Base-by-base conservation (phyloP, 305 asterid genomes). In the Rubia tinctorum region DNA sequence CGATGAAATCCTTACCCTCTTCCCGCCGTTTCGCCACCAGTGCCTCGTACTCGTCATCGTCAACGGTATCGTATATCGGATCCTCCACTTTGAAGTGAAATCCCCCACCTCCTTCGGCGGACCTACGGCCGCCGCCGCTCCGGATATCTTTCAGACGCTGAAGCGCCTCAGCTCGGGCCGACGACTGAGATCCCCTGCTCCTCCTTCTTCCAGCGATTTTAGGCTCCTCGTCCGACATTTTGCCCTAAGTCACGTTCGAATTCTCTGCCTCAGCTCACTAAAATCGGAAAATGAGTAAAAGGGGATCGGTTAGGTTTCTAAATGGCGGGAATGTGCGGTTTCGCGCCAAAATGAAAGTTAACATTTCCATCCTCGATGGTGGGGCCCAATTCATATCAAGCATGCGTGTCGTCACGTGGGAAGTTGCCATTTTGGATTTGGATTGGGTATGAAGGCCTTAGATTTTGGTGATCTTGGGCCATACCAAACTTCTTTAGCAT, bases 1-100 rank as follows among this genome's bases (percentile, higher is more conserved):
- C 87, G 20, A 95, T 95, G 80, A 92, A 92, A 58, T 87, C 92
- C 75, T 81, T 81, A 67, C 69, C 84, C 60, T 86, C 97, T 72
- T 89, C 93, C 2, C 96, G 91, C 71, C 99, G 97, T 84, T 88
- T 88, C 6, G 99, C 91, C 3, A 95, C 99, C 23, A 90, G 78
- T 34, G 85, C 90, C 58, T 88, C 87, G 81, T 92, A 95, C 90
- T 89, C 88, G 27, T 90, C 94, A 0, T 92, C 99, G 58, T 95
- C 97, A 6, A 92, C 91, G 2, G 89, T 84, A 67, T 92, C 99
- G 74, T 89, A 95, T 59, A 95, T 95, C 14, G 91, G 96, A 73
- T 87, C 78, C 68, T 92, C 97, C 81, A 92, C 82, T 81, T 87
- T 95, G 66, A 95, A 66, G 83, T 88, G 92, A 76, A 81, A 82